A percentile compares a stretch with the other conserved stretches of the same genome.
phyloP scores from a whole-genome alignment of 495 filamentous ascomycete genomes.

The Hypoxylon fragiforme region DNA sequence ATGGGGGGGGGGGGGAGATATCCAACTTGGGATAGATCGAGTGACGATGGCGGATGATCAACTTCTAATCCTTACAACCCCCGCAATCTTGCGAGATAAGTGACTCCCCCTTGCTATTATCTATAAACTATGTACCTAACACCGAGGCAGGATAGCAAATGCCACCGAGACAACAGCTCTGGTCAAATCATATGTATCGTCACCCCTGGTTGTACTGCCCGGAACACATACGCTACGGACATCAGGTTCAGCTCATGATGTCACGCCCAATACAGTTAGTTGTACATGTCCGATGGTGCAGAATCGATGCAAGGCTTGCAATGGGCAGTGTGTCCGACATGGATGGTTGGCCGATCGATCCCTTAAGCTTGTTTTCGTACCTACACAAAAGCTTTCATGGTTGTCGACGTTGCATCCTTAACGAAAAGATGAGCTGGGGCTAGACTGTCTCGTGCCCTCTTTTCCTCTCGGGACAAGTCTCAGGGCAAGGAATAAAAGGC shows the following conservation, averaged over 20 bases:
- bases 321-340: slow-evolving; percentile 4
- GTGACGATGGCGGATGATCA: background rate
- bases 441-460: slow-evolving; percentile 23
- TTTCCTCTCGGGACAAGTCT: background rate
- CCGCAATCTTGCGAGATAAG: no score
- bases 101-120: no score
- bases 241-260: slow-evolving; percentile 29
- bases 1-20: background rate
- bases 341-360: slow-evolving; percentile 3
- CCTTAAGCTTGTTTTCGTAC: slow-evolving; percentile 20
- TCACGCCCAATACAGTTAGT: slow-evolving; percentile 19
- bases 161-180: slow-evolving; percentile 4
- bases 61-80: no score
- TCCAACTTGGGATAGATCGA: background rate
- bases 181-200: slow-evolving; percentile 23
- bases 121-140: background rate
- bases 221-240: background rate
- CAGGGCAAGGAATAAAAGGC: slow-evolving; percentile 11
- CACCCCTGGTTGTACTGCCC: slow-evolving; percentile 1
- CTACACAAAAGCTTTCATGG: slow-evolving; percentile 1
- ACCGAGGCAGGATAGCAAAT: slow-evolving; percentile 10
- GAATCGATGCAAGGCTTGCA: slow-evolving; percentile 11
- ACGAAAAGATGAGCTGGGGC: slow-evolving; percentile 10
- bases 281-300: slow-evolving; percentile 16
- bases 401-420: slow-evolving; percentile 26